Base-by-base conservation (phyloP, 257 asterid genomes). In the Jasminum sambac region DNA sequence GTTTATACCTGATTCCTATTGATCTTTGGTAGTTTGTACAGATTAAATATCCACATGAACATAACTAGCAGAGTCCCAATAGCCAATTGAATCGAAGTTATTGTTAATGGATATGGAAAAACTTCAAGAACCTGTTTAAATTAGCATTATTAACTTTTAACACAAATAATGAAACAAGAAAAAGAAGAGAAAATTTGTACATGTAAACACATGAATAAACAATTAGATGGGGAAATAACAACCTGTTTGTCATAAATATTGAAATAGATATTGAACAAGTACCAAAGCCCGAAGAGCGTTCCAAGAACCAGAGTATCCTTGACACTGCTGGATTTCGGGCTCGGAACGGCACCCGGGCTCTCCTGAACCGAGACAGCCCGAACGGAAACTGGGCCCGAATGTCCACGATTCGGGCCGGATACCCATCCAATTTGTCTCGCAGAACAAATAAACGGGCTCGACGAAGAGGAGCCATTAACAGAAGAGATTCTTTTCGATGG, bases 221-320 rank as follows among this genome's bases (percentile, higher is more conserved):
- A 6, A 6, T 3, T 14, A 55, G 5, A 23, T 41, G 43, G 16
- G 52, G 40, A 63, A 57, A 39, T 62, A 41, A 2, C 5, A 11
- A 90, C 97, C 97, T 91, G 97, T 71, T 95, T 95, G 82, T 95
- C 92, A 75, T 95, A 91, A 72, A 95, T 89, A 72, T 95, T 95
- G 88, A 95, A 95, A 90, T 88, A 95, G 86, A 91, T 91, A 68
- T 95, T 95, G 39, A 95, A 91, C 11, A 91, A 78, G 80, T 88
- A 91, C 99, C 99, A 95, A 42, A 89, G 83, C 71, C 98, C 99
- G 64, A 91, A 91, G 2, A 95, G 87, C 62, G 79, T 16, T 17
- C 97, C 98, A 5, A 95, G 96, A 74, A 95, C 90, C 82, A 90
- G 23, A 37, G 96, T 91, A 34, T 86, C 90, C 23, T 1, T 6